phyloP scores from a whole-genome alignment of 1,139 yeast species.

The Candida smagusa region DNA sequence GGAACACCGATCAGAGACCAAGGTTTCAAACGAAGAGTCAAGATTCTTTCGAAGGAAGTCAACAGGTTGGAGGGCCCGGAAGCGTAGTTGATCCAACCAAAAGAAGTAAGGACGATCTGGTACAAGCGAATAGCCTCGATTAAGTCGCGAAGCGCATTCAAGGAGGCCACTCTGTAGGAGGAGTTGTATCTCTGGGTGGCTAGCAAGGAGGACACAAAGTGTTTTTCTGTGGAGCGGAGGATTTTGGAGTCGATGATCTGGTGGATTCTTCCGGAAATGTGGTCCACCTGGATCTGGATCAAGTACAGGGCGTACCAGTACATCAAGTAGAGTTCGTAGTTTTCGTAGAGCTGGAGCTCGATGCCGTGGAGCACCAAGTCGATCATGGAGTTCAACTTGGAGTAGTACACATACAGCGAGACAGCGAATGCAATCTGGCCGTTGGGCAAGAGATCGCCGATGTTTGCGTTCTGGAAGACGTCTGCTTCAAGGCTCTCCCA shows the following conservation, averaged over 20 bases:
- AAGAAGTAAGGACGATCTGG: constrained; percentile 22
- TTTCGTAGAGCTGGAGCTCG: constrained; percentile 70
- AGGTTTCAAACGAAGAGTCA: constrained; percentile 71
- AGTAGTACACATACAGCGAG: constrained; percentile 64
- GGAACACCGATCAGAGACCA: constrained; percentile 86
- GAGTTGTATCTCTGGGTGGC: constrained; percentile 16
- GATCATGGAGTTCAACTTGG: constrained; percentile 67
- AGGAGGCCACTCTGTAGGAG: constrained; percentile 13
- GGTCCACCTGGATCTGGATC: constrained; percentile 44
- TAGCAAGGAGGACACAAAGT: constrained; percentile 24
- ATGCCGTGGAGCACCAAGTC: constrained; percentile 74
- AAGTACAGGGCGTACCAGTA: constrained; percentile 67
- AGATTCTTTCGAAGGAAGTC: constrained; percentile 50
- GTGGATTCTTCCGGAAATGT: constrained; percentile 46
- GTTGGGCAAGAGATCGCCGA: constrained; percentile 30
- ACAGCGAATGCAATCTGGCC: constrained; percentile 47
- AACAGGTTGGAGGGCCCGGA: constrained; percentile 35
- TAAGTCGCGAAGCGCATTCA: constrained; percentile 30
- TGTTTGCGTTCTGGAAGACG: constrained; percentile 25
- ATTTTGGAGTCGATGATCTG: constrained; percentile 35
- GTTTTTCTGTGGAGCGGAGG: constrained; percentile 31
- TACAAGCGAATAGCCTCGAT: constrained; percentile 23
- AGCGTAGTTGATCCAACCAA: constrained; percentile 26
- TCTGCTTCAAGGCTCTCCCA: constrained; percentile 53
- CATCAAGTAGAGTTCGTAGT: constrained; percentile 66